Evolutionary conservation across 352 stramenopile genomes (phyloP), one percentile per base, ranked within the genome.

Genomic region (Globisporangium uncinulatum): DNA sequence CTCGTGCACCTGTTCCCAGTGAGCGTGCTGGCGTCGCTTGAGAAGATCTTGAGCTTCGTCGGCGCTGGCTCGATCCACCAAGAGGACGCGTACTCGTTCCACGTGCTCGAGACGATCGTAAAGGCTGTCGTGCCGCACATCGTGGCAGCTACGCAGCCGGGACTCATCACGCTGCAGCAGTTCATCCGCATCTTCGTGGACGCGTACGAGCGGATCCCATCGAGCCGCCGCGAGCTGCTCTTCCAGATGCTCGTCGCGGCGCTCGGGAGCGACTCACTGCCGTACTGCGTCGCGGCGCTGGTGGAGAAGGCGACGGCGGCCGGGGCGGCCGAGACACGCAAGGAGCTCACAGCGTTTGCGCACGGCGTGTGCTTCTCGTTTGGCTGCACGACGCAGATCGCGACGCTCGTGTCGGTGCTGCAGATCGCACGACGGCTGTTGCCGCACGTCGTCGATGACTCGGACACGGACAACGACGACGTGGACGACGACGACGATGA

Each of bases 81-180:
- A 32, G 75, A 92, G 14, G 86, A 95, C 51, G 86, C 89, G 41
- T 92, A 95, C 68, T 92, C 86, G 51, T 94, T 92, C 61, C 75
- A 92, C 44, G 83, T 95, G 37, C 67, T 95, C n/a, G 79, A 93
- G 54, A 90, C 83, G 7, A 93, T 95, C 41, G 76, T 93, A 50
- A 80, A 85, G 62, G 67, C 80, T 6, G 82, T 90, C 13, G 83
- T 92, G 45, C 83, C 83, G 1, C 81, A 95, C 62, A 84, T 95
- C n/a, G 43, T 87, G 7, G 59, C 61, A 5, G 45, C 51, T 0
- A 62, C 21, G 10, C 32, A 29, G n/a, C 34, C 10, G 67, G 11
- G 36, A 56, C 31, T 59, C 14, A 83, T 95, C 48, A 81, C 81
- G 10, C 65, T 71, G 17, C 79, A 92, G 67, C 74, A 87, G 50